Evolutionary conservation across 768 basidiomycete species (phyloP), one percentile per base, ranked within the genome.

Genomic region (Podaxis rugospora): DNA sequence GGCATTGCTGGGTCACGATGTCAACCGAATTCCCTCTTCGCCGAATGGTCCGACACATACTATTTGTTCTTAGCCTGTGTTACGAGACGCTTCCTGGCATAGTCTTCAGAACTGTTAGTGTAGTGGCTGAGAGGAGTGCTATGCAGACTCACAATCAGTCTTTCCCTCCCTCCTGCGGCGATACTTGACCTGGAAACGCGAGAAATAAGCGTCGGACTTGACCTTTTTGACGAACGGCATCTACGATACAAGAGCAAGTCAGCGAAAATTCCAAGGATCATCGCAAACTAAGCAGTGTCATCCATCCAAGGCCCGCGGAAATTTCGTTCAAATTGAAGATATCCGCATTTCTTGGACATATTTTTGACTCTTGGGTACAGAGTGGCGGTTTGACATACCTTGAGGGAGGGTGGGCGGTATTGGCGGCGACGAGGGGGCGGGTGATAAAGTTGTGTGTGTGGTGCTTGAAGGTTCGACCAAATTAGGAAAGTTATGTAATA

Each of bases 11-110:
- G 0, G 51, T n/a, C 25, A 5, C 37, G n/a, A 18, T 18, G 27
- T 55, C 36, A 63, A 51, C 18, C 36, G 16, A 23, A 23, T 39
- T 39, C 11, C 46, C 23, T 28, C 14, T 35, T 21, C 23, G 27
- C 16, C 32, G 9, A 35, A 55, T 35, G 32, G 11, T 35, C 28
- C 9, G 14, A 50, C 2, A 76, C 86, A 36, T 72, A 90, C 89
- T 97, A 98, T 83, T 98, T 98, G 88, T 98, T 98, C 85, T 99
- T 99, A 62, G 97, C 95, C 84, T 99, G 97, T 62, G 92, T 87
- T 66, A 98, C 87, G 58, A 99, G 86, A 67, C 95, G 89, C 81
- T 98, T 97, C 68, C 97, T 92, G 65, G 97, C 97, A 70, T 98
- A 98, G 85, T 98, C 92, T 94, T 66, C 9, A 56, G 39, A 57